Base-by-base conservation (phyloP, 1,284 basidiomycete species). In the Porphyrellus sp. region DNA sequence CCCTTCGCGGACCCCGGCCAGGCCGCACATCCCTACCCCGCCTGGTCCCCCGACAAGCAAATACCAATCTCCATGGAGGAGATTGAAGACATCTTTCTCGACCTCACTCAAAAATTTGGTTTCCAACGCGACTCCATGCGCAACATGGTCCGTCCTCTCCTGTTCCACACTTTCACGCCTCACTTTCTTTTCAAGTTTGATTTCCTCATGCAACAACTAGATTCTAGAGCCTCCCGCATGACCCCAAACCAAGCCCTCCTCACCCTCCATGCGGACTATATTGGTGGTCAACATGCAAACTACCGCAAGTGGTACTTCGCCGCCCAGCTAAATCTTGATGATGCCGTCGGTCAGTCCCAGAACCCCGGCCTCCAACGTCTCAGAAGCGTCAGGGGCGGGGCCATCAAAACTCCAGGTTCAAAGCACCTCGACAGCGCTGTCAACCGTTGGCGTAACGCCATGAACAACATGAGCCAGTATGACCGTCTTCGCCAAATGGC, bases 271-370 rank as follows among this genome's bases (percentile, higher is more conserved):
- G 95, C 96, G 52, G 95, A 98, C 72, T 99, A 98, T 73, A 98
- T 99, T 58, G 97, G 97, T 57, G 97, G 97, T 44, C 91, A 92
- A 67, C 88, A 96, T 68, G 93, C 94, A 62, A 97, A 96, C 77
- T 96, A 97, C 72, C 88, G 93, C 69, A 96, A 95, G 72, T 98
- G 97, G 96, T 99, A 99, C 72, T 99, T 99, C 73, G 97, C 97
- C 25, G 94, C 96, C 11, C 97, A 99, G 72, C 89, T 99, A 70
- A 97, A 99, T 69, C 86, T 99, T 51, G 96, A 99, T 75, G 96
- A 99, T 67, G 97, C 96, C 28, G 96, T 99, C 59, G 97, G 97
- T 48, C 88, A 93, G 63, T 85, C 90, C 5, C 92, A 98, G 69
- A 97, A 97, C 72, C 91, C 94, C 7, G 93, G 93, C 59, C 81